Evolutionary conservation across 345 rosid genomes (phyloP), one percentile per base, ranked within the genome.

Genomic region (Heritiera littoralis): DNA sequence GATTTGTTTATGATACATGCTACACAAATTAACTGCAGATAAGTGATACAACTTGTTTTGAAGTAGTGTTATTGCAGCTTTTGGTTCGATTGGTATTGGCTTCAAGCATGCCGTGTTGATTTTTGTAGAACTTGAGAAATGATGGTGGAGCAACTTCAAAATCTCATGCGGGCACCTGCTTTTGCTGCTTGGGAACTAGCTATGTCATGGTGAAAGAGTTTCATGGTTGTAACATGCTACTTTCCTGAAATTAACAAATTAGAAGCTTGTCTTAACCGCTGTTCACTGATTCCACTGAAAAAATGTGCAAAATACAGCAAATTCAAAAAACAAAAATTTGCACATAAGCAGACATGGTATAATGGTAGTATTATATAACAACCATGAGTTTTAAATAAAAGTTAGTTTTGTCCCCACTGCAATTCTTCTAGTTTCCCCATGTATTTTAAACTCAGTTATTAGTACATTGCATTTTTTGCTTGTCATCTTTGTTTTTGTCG

Each of bases 71-170:
- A 3, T 70, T 69, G 55, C 74, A 69, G 74, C 74, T 69, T 69
- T n/a, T 49, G 75, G 60, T 71, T 48, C 20, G 58, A 70, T 48
- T 48, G 74, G 58, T 70, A 20, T 48, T 48, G 74, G 38, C 74
- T 70, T 70, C 58, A 48, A 70, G 74, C 74, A 70, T 7, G 58
- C 38, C 3, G 74, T 46, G 35, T 70, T 49, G n/a, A 3, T 48
- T 48, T 46, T 12, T 12, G 9, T 7, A 35, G 74, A 48, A 49
- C 58, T 70, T 6, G 10, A 23, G 7, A 48, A 13, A 20, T 2
- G 58, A 14, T 30, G 43, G n/a, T 70, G 23, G 59, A 49, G 9
- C 59, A 70, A 28, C 58, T 70, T 49, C 59, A 49, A 13, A 49
- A 28, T 49, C 74, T 49, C 58, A 6, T 49, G 74, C 59, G 49